Evolutionary conservation across 495 filamentous ascomycete genomes (phyloP), one percentile per base, ranked within the genome.

Genomic region (Penicillium pancosmium): DNA sequence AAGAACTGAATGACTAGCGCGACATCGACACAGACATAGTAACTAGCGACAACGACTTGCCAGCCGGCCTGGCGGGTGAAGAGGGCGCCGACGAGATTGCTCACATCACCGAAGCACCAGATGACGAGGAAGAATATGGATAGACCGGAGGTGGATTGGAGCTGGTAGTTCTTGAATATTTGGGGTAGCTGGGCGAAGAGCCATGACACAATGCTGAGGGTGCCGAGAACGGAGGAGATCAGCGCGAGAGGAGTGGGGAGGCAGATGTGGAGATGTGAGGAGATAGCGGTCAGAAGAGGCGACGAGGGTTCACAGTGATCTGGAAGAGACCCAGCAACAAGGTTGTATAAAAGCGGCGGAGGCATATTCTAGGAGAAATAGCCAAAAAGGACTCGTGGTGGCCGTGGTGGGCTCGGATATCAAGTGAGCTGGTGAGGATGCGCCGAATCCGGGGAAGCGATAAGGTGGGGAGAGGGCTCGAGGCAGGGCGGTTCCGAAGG

Each of bases 101-200:
- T 82, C n/a, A 83, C 59, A 69, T 91, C 88, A 27, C 88, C 88
- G 4, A 87, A 67, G 54, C 87, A 80, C 88, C 88, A 91, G 67
- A 88, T 86, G 2, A 83, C 73, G 40, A 91, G 70, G 64, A 91
- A 91, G 56, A 84, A 88, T 54, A 87, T 78, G 4, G 85, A 88
- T 41, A 91, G 67, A 5, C 88, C 88, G 6, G 86, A 85, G 0
- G 87, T 89, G 3, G 87, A 89, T 58, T 84, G 75, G 9, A 88
- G 64, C 48, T 78, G 78, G 61, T 83, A 84, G 67, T 91, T 91
- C 76, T 88, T 89, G 71, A 82, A 86, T 44, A 91, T 88, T 63
- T 91, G 88, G 3, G 88, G 88, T 18, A 91, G 72, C 68, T 91
- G 88, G 27, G 88, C 88, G 65, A 89, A 91, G n/a, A 91, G 76